These are phyloP conservation scores for Firmiana major DNA, from an alignment of 345 rosid genomes.

Conservation along the genomic window DNA sequence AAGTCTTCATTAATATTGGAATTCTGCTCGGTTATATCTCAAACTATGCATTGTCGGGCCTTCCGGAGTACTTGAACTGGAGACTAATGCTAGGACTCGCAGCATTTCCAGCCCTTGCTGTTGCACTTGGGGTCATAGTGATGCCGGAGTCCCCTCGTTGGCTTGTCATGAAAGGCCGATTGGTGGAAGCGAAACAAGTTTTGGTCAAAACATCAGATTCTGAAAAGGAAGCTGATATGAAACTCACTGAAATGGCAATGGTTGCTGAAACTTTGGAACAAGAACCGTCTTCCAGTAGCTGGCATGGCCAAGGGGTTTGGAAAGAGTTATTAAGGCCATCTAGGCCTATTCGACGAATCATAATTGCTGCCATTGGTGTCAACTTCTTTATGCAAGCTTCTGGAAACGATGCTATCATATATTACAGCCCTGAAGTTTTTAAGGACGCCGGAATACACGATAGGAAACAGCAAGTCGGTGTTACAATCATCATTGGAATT, in stretches of 20 bases:
- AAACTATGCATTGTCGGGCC: slow-evolving; percentile 37
- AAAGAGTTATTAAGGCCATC: slow-evolving; percentile 34
- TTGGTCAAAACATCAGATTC: slow-evolving; percentile 36
- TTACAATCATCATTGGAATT: slow-evolving; percentile 46
- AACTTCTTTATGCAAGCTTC: slow-evolving; percentile 75
- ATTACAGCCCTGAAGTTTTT: slow-evolving; percentile 57
- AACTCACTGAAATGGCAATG: slow-evolving; percentile 34
- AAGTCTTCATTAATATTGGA: slow-evolving; percentile 53
- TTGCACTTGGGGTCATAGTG: slow-evolving; percentile 30
- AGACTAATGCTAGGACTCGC: slow-evolving; percentile 55
- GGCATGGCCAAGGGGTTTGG: slow-evolving; percentile 46
- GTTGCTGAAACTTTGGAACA: slow-evolving; percentile 13
- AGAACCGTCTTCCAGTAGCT: slow-evolving; percentile 11
- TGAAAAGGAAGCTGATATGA: slow-evolving; percentile 35
- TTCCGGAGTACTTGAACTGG: slow-evolving; percentile 41
- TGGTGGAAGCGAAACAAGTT: slow-evolving; percentile 38
- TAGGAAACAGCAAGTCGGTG: slow-evolving; percentile 35
- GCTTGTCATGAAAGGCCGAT: slow-evolving; percentile 53
- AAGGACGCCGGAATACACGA: slow-evolving; percentile 34
- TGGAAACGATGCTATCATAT: slow-evolving; percentile 52
- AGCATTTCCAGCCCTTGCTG: slow-evolving; percentile 30
- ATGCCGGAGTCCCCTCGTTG: slow-evolving; percentile 63
- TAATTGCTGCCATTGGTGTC: slow-evolving; percentile 45
- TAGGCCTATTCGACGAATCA: slow-evolving; percentile 33
- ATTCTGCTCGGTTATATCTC: slow-evolving; percentile 46